Evolutionary conservation across 192 early-diverging fungal genomes (phyloP).

Genomic region (Phlyctochytrium bullatum): DNA sequence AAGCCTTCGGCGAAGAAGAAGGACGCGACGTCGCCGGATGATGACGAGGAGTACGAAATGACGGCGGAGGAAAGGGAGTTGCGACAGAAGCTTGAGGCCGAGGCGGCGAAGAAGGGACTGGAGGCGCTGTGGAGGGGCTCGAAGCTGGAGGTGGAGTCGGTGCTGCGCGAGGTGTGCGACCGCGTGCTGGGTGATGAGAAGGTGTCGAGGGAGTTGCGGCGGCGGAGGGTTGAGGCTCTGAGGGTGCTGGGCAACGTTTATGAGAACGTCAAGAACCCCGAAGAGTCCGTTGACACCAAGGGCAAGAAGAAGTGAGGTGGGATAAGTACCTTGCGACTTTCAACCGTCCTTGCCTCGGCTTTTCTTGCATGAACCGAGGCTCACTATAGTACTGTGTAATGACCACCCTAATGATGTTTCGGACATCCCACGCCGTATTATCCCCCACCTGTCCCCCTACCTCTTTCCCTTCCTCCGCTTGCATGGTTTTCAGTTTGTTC

Average conservation of each 20-base stretch:
- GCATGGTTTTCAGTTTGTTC: no score
- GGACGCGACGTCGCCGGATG: conserved; percentile 5
- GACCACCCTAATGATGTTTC: no score
- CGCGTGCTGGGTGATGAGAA: conserved; percentile 68
- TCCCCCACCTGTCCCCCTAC: no score
- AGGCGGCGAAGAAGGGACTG: conserved; percentile 65
- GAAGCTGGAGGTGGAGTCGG: conserved; percentile 92
- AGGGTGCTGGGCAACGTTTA: conserved; percentile 84
- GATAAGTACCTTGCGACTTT: no score
- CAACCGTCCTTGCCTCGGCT: no score
- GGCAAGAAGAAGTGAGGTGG: neutral
- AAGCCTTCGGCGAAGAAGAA: neutral
- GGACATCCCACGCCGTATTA: no score
- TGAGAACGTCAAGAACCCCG: conserved; percentile 35
- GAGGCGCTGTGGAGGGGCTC: conserved; percentile 90
- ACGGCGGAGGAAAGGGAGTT: conserved; percentile 41
- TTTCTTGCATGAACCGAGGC: no score
- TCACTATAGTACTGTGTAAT: no score
- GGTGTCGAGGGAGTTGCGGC: conserved; percentile 50
- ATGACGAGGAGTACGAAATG: conserved; percentile 28
- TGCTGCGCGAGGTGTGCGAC: conserved; percentile 91
- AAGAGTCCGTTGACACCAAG: neutral
- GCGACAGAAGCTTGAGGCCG: conserved; percentile 42
- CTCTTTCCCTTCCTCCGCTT: no score
- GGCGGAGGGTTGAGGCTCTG: conserved; percentile 76